phyloP scores from a whole-genome alignment of 495 filamentous ascomycete genomes.

The Collariella sp. region DNA sequence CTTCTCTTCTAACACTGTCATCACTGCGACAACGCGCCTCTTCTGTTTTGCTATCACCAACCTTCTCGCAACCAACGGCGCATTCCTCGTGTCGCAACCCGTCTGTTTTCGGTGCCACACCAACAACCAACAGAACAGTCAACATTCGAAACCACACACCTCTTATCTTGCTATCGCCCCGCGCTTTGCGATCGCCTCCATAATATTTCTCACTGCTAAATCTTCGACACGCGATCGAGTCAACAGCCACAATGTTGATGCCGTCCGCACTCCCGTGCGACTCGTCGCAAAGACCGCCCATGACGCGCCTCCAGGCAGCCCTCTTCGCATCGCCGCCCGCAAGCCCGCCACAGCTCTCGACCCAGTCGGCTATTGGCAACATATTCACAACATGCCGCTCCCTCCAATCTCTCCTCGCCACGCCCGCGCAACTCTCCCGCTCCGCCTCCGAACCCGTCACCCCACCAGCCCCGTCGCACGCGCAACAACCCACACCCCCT shows the following conservation, averaged over 20 bases:
- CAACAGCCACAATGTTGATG: conserved; percentile 48
- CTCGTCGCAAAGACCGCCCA: conserved; percentile 40
- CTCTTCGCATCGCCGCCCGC: conserved; percentile 55
- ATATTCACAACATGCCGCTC: conserved; percentile 62
- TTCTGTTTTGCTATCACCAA: background rate
- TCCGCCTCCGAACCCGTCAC: conserved; percentile 32
- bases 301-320: conserved; percentile 44
- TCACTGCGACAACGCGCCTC: background rate
- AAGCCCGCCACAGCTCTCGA: conserved; percentile 51
- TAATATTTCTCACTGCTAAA: background rate
- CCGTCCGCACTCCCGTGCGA: conserved; percentile 66
- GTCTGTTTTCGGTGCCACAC: background rate
- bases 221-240: background rate
- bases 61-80: conserved; percentile 1
- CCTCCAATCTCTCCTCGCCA: conserved; percentile 57
- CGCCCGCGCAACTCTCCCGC: conserved; percentile 31
- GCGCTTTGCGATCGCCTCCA: background rate
- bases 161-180: background rate
- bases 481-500: conserved; percentile 45
- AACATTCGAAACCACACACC: background rate
- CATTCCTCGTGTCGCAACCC: conserved; percentile 1
- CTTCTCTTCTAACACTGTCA: background rate
- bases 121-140: conserved; percentile 6
- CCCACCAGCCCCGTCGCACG: conserved; percentile 43
- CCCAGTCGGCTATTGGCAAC: conserved; percentile 46